phyloP scores from a whole-genome alignment of 2,329 filamentous ascomycete species.

The Pestalotiopsis sp. region DNA sequence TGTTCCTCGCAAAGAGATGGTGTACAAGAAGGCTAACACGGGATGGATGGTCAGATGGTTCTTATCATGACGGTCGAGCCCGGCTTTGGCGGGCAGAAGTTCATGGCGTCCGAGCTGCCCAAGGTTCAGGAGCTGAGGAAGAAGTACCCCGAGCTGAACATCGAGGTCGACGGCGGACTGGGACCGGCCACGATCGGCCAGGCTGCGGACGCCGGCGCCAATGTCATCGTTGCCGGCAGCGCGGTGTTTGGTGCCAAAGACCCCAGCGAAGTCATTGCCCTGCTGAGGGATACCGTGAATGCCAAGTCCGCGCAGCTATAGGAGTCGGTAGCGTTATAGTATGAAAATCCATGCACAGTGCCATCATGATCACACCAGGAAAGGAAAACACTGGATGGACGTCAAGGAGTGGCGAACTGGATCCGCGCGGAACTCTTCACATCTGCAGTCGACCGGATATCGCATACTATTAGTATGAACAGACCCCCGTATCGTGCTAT shows the following conservation, averaged over 20 bases:
- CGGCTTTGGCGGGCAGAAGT: slow-evolving; percentile 96
- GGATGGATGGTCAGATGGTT: slow-evolving; percentile 73
- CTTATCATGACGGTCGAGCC: slow-evolving; percentile 98
- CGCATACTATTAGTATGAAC: background rate
- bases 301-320: slow-evolving; percentile 48
- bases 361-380: background rate
- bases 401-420: background rate
- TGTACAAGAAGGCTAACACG: background rate
- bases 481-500: background rate
- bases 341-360: background rate
- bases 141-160: slow-evolving; percentile 89
- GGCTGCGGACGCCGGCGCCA: slow-evolving; percentile 92
- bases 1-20: background rate
- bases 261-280: slow-evolving; percentile 82
- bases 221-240: slow-evolving; percentile 96
- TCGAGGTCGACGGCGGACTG: slow-evolving; percentile 94
- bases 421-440: background rate
- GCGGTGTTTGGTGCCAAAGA: slow-evolving; percentile 94
- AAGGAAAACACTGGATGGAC: background rate
- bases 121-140: slow-evolving; percentile 85
- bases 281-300: slow-evolving; percentile 80
- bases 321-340: slow-evolving; percentile 2
- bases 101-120: slow-evolving; percentile 94
- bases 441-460: background rate
- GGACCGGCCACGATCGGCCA: slow-evolving; percentile 89